Conservation (phyloP, 2,329 filamentous ascomycete species). For the Alternaria sp. region DNA sequence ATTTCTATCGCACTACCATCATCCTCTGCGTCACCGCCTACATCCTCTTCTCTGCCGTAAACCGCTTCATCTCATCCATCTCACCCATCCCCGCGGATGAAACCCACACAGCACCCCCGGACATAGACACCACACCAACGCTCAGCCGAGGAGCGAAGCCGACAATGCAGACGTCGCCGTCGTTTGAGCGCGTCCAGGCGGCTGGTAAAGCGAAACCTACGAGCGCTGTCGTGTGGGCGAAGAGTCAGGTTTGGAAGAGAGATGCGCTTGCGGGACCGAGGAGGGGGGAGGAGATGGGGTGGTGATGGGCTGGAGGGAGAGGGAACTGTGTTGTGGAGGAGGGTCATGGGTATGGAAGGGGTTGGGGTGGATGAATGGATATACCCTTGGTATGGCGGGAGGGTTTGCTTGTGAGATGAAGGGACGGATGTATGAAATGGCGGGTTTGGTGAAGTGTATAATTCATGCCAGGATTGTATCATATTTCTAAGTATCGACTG, state of each 20-base stretch:
- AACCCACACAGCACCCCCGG: neutral
- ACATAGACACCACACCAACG: neutral
- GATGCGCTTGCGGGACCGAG: too few species aligned
- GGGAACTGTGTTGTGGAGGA: neutral
- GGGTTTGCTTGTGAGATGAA: neutral
- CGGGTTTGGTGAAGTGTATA: too few species aligned
- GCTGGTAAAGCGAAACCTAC: neutral
- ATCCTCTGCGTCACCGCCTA: neutral
- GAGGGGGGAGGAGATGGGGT: neutral
- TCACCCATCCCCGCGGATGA: neutral
- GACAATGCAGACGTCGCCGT: neutral
- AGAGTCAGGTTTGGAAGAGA: neutral
- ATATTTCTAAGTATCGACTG: too few species aligned
- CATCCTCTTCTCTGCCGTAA: neutral
- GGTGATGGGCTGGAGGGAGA: neutral
- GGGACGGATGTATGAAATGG: neutral
- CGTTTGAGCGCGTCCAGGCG: neutral
- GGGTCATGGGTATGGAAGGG: neutral
- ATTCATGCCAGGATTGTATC: too few species aligned
- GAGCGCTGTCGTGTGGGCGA: neutral
- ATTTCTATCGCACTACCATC: neutral
- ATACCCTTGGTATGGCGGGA: fast-evolving
- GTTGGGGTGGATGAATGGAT: neutral
- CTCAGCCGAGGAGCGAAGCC: neutral
- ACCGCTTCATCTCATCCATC: too few species aligned